Base-by-base conservation (phyloP, 2,329 filamentous ascomycete species). In the Claviceps sp. region DNA sequence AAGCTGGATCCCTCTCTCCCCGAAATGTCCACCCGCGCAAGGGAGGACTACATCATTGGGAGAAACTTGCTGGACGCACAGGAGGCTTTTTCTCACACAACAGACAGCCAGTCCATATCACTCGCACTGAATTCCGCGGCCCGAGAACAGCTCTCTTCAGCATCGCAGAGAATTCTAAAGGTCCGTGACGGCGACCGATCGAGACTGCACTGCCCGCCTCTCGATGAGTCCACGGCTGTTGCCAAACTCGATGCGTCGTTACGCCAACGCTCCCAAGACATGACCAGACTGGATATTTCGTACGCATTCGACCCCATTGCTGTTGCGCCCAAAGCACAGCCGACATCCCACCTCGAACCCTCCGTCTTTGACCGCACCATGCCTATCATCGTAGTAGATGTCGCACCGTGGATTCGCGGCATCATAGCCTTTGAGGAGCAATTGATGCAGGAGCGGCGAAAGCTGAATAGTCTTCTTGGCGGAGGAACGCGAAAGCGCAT, bases 331-430 rank as follows among this genome's bases (percentile, higher is more conserved):
- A 76, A 74, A 55, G 60, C 65, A 1, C 55, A 62, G 51, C 47
- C 57, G 17, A 59, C 60, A 16, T 57, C 61, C 7, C 72, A 72
- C 44, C 73, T 89, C 1, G 78, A 81, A 38, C 75, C 85, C 0
- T 90, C 87, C 0, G 81, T 85, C 0, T 89, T 95, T 57, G 89
- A 95, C 60, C 80, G 86, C 44, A 81, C 81, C 0, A 70, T 85
- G 59, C 65, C 67, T 0, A 72, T 83, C 19, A 80, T 95, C 37
- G 75, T 79, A 0, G 70, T 84, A 13, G 93, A 98, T 56, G 73
- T 97, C 2, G 90, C 89, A 0, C 93, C 94, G 0, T 97, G 88
- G 64, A 79, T 97, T n/a, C 85, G 94, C 11, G 76, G 77, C 40
- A 97, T 98, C 54, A 82, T 91, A 2, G 75, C 82, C 0, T 86